Evolutionary conservation across 2,329 filamentous ascomycete genomes (phyloP).

Genomic region (Colletotrichum liriopes): DNA sequence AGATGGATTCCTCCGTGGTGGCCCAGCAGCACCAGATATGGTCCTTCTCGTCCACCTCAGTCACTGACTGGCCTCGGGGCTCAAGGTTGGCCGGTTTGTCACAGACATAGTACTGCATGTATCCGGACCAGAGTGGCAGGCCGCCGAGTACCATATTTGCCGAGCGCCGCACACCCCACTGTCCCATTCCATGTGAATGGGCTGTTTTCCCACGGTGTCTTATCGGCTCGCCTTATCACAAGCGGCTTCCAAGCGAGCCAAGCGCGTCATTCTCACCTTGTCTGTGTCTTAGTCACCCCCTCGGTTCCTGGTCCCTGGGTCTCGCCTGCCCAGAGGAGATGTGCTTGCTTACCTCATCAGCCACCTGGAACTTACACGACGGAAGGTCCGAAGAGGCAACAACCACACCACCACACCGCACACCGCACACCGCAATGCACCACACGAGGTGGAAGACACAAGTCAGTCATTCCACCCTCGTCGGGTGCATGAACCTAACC

Average conservation of each 20-base stretch:
- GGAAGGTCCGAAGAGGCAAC: constrained; percentile 24
- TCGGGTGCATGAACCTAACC: constrained; percentile 30
- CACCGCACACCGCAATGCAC: not conserved
- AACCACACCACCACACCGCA: not conserved
- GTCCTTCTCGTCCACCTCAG: not conserved
- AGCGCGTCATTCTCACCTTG: constrained; percentile 21
- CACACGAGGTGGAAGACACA: constrained; percentile 11
- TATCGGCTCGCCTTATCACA: constrained; percentile 15
- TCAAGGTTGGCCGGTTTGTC: too few relatives aligned
- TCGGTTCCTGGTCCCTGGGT: not conserved
- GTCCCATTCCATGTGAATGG: not conserved
- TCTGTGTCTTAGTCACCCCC: constrained; percentile 1
- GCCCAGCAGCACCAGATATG: not conserved
- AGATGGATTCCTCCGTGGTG: not conserved
- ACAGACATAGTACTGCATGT: too few relatives aligned
- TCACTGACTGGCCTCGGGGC: not conserved
- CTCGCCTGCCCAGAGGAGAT: not conserved
- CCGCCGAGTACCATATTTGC: not conserved
- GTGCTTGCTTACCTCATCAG: constrained; percentile 2
- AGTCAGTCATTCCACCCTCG: constrained; percentile 24
- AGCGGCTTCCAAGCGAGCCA: not conserved
- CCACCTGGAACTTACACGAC: not conserved
- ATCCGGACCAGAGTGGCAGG: too few relatives aligned
- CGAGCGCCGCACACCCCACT: not conserved
- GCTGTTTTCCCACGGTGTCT: constrained; percentile 10